These are phyloP conservation scores for Phialemonium atrogriseum DNA, from an alignment of 2,329 filamentous ascomycete species.

Conservation along the genomic window DNA sequence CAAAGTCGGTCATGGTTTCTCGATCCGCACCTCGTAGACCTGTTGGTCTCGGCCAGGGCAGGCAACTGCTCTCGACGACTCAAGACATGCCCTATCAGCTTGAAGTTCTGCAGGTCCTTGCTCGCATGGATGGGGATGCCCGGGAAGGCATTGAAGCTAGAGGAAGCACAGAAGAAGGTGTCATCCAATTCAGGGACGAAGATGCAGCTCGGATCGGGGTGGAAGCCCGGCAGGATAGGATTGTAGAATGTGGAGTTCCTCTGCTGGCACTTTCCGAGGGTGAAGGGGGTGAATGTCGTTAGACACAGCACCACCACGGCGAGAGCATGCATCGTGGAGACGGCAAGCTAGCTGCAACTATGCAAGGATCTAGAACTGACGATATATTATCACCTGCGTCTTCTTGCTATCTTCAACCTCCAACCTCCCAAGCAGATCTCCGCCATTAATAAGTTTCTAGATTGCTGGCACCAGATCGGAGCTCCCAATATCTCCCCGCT, in stretches of 20 bases:
- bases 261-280: conserved; percentile 4
- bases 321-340: neutral
- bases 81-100: conserved; percentile 27
- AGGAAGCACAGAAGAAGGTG: conserved; percentile 34
- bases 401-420: neutral
- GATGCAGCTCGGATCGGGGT: conserved; percentile 34
- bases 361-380: no score
- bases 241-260: conserved; percentile 22
- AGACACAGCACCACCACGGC: conserved; percentile 6
- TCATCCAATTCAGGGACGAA: conserved; percentile 25
- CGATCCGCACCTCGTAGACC: conserved; percentile 18
- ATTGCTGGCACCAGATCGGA: neutral
- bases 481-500: no score
- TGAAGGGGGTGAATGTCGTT: conserved; percentile 4
- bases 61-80: conserved; percentile 26
- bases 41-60: conserved; percentile 19
- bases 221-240: conserved; percentile 33
- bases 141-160: conserved; percentile 34
- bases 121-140: conserved; percentile 35
- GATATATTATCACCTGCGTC: neutral
- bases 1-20: neutral
- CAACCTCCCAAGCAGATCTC: neutral
- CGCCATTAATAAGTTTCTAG: neutral
- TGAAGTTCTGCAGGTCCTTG: conserved; percentile 33
- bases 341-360: neutral